These are phyloP conservation scores for Porcisia hertigi DNA, from an alignment of 208 protist genomes.

Conservation along the genomic window DNA sequence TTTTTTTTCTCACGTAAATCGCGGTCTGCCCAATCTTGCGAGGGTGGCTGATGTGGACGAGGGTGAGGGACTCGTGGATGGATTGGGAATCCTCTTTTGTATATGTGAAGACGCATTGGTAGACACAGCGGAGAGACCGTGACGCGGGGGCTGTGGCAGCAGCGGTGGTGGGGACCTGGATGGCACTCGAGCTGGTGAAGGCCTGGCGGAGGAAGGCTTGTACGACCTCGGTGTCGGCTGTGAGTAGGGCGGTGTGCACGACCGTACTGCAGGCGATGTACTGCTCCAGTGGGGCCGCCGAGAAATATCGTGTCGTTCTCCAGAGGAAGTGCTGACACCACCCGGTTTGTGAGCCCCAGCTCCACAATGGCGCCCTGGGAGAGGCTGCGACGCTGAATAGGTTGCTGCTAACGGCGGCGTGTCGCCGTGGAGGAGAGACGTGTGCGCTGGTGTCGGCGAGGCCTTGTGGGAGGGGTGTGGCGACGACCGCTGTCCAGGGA, in stretches of 20 bases:
- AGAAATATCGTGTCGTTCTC: background rate
- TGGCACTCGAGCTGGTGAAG: background rate
- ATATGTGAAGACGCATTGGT: background rate
- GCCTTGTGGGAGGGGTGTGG: background rate
- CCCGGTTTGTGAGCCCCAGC: background rate
- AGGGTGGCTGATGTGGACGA: background rate
- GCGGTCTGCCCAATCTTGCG: background rate
- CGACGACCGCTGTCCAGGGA: background rate
- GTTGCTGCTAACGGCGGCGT: background rate
- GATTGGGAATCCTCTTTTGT: background rate
- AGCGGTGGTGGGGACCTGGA: conserved; percentile 11
- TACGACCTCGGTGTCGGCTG: background rate
- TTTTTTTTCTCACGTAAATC: background rate
- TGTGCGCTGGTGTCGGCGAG: background rate
- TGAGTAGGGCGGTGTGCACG: conserved; percentile 4
- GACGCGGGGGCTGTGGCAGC: background rate
- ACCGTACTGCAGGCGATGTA: background rate
- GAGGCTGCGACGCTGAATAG: background rate
- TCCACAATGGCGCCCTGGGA: background rate
- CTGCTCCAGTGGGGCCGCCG: background rate
- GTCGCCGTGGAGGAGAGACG: background rate
- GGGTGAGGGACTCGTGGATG: conserved; percentile 7
- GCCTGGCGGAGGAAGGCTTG: background rate
- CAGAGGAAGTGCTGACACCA: background rate
- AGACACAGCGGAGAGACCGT: conserved; percentile 3